phyloP scores from a whole-genome alignment of 2,329 filamentous ascomycete species.

The Didymella lethalis region DNA sequence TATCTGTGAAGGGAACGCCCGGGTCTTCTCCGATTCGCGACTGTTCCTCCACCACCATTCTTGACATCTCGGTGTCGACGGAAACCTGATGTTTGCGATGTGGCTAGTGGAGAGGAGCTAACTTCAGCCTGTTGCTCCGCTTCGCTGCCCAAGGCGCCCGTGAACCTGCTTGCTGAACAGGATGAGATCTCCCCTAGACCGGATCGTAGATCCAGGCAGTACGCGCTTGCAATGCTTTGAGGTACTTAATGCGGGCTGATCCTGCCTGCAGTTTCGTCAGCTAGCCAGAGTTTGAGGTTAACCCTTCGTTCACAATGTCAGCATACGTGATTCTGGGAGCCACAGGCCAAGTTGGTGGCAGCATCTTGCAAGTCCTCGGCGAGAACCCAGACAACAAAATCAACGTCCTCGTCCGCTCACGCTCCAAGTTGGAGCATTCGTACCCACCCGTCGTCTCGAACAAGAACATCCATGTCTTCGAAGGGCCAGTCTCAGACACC shows the following conservation, averaged over 20 bases:
- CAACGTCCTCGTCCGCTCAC: constrained; percentile 27
- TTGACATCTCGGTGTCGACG: neutral
- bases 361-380: constrained; percentile 20
- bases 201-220: neutral
- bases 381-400: constrained; percentile 12
- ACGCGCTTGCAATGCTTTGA: too few relatives aligned
- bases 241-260: too few relatives aligned
- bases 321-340: constrained; percentile 25
- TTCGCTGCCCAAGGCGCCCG: neutral
- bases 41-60: neutral
- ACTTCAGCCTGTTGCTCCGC: neutral
- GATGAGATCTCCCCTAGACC: neutral
- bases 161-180: neutral
- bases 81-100: neutral
- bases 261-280: too few relatives aligned
- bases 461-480: constrained; percentile 49
- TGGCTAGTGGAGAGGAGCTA: neutral
- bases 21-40: neutral
- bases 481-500: constrained; percentile 54
- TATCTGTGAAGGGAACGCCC: neutral
- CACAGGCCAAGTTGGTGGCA: constrained; percentile 25
- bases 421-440: constrained; percentile 16
- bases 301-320: constrained; percentile 4
- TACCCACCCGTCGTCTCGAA: constrained; percentile 11
- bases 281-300: too few relatives aligned